phyloP scores from a whole-genome alignment of 768 basidiomycete species.

The Serendipita sp. region DNA sequence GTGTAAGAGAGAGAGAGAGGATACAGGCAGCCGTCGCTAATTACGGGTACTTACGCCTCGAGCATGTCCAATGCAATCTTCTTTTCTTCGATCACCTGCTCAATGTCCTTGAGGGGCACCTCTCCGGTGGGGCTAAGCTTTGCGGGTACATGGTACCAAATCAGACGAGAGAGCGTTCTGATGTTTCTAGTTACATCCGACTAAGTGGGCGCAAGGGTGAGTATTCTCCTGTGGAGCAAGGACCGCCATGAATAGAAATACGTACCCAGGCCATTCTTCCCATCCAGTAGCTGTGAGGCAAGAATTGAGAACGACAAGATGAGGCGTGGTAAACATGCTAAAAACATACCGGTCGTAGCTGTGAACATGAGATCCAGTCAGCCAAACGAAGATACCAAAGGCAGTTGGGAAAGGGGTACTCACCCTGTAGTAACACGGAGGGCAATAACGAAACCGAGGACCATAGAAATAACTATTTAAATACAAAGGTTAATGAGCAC shows the following conservation, averaged over 20 bases:
- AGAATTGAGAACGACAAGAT: not conserved
- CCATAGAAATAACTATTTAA: conserved; percentile 27
- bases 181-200: conserved; percentile 37
- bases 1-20: not conserved
- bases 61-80: conserved; percentile 39
- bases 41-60: conserved; percentile 28
- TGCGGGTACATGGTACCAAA: conserved; percentile 48
- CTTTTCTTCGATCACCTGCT: conserved; percentile 44
- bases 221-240: not conserved
- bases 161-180: conserved; percentile 32
- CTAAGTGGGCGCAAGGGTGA: conserved; percentile 31
- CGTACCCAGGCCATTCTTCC: conserved; percentile 7
- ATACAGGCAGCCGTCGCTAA: no score
- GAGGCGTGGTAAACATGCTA: conserved; percentile 14
- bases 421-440: conserved; percentile 46
- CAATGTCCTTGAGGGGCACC: conserved; percentile 27
- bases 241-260: not conserved
- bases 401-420: conserved; percentile 12
- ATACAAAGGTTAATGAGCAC: not conserved
- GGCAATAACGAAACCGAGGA: conserved; percentile 39
- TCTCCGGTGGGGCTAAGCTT: conserved; percentile 25
- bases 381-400: not conserved
- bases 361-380: not conserved
- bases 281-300: not conserved
- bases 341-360: conserved; percentile 50